Percentiles rank a stretch among this genome's conserved stretches.
Conservation (phyloP, 352 stramenopile species). For the Detonula confervacea region DNA sequence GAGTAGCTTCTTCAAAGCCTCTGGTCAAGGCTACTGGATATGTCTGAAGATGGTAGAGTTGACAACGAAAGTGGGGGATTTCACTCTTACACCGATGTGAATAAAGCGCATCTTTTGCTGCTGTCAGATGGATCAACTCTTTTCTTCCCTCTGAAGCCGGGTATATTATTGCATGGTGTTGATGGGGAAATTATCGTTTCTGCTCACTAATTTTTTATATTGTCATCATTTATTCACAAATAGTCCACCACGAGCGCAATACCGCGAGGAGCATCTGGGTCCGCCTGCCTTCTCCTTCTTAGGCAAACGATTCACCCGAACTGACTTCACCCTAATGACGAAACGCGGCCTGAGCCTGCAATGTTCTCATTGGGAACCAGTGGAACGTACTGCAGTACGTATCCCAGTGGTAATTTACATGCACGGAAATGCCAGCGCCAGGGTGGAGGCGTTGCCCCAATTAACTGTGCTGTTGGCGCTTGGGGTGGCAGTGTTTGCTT, state of each 20-base stretch:
- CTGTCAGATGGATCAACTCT: no score
- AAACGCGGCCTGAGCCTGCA: slow-evolving; percentile 82
- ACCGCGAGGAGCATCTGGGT: slow-evolving; percentile 89
- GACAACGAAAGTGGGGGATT: no score
- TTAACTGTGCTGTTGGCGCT: slow-evolving; percentile 85
- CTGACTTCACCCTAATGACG: slow-evolving; percentile 88
- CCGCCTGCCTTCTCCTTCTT: slow-evolving; percentile 88
- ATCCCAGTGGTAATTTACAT: slow-evolving; percentile 91
- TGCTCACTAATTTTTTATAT: neutral
- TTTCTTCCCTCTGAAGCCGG: no score
- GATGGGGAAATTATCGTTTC: neutral
- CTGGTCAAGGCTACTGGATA: no score
- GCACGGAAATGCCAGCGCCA: slow-evolving; percentile 94
- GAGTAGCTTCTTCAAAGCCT: no score
- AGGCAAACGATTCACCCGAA: slow-evolving; percentile 86
- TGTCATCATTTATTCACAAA: slow-evolving; percentile 70
- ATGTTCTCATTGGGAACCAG: slow-evolving; percentile 92
- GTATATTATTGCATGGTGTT: no score
- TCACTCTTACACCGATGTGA: no score
- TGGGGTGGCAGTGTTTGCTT: slow-evolving; percentile 91
- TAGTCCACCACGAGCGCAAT: slow-evolving; percentile 89
- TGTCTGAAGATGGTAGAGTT: no score
- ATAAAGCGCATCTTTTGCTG: no score
- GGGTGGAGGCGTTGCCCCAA: slow-evolving; percentile 89
- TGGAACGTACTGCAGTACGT: slow-evolving; percentile 66